These are phyloP conservation scores for Xenoacremonium recifei DNA, from an alignment of 2,329 filamentous ascomycete species.

Conservation along the genomic window DNA sequence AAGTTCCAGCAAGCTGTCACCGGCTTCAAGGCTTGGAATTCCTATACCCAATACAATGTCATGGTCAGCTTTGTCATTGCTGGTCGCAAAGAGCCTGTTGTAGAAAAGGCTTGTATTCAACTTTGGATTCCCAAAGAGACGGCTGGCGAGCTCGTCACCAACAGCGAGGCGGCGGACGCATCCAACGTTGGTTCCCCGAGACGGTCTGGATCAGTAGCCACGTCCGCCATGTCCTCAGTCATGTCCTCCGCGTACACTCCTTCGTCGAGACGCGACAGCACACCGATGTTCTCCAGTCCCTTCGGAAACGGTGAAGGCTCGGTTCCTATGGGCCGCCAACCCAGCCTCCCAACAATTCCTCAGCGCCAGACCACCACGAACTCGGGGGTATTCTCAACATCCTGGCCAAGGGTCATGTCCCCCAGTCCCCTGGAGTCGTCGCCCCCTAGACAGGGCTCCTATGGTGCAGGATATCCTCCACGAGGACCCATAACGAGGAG, in stretches of 20 bases:
- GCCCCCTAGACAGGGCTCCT: slow-evolving; percentile 11
- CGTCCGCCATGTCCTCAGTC: slow-evolving; percentile 4
- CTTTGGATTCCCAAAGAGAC: slow-evolving; percentile 31
- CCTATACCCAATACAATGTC: slow-evolving; percentile 25
- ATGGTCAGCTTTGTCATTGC: slow-evolving; percentile 29
- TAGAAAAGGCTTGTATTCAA: slow-evolving; percentile 30
- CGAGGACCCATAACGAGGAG: slow-evolving; percentile 12
- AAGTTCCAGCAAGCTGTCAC: slow-evolving; percentile 34
- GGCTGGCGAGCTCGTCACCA: slow-evolving; percentile 26
- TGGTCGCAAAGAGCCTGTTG: slow-evolving; percentile 18
- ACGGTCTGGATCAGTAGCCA: slow-evolving; percentile 17
- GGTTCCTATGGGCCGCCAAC: slow-evolving; percentile 8
- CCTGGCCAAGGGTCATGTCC: slow-evolving; percentile 18
- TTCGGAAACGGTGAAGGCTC: slow-evolving; percentile 3
- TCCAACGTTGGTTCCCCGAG: slow-evolving; percentile 5
- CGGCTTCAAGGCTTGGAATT: slow-evolving; percentile 29
- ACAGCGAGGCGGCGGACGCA: slow-evolving; percentile 19
- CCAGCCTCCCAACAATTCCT: slow-evolving; percentile 17
- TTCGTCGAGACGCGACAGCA: neutral
- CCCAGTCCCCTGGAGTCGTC: slow-evolving; percentile 14
- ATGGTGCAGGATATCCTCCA: slow-evolving; percentile 7
- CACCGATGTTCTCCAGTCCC: slow-evolving; percentile 1
- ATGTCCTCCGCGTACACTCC: neutral
- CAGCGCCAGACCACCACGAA: slow-evolving; percentile 18
- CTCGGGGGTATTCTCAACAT: slow-evolving; percentile 6